A percentile compares a stretch with the other conserved stretches of the same genome.
These are phyloP conservation scores for Cercophora scortea DNA, from an alignment of 495 filamentous ascomycete species.

Conservation along the genomic window DNA sequence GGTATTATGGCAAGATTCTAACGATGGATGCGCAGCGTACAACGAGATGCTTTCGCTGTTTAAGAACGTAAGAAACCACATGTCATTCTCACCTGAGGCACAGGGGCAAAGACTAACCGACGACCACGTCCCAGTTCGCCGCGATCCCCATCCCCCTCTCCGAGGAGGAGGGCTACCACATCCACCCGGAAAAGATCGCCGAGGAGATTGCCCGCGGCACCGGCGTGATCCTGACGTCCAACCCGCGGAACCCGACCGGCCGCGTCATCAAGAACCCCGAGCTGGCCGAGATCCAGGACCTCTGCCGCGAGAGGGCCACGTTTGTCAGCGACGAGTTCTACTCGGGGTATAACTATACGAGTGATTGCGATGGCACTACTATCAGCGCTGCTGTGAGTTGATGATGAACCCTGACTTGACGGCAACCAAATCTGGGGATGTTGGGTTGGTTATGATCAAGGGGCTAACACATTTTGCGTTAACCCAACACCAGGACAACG, in stretches of 20 bases:
- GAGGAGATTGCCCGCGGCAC: slow-evolving; percentile 84
- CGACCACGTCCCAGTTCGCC: slow-evolving; percentile 52
- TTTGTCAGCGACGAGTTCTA: slow-evolving; percentile 97
- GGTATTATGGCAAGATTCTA: neutral
- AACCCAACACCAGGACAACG: slow-evolving; percentile 50
- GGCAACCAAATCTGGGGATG: neutral
- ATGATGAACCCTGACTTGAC: no score
- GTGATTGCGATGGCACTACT: slow-evolving; percentile 78
- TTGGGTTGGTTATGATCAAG: neutral
- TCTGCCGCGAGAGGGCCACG: slow-evolving; percentile 83
- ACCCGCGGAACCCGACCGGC: slow-evolving; percentile 94
- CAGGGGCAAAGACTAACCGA: neutral
- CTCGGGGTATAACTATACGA: slow-evolving; percentile 89
- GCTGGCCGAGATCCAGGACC: slow-evolving; percentile 79
- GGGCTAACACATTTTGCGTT: neutral
- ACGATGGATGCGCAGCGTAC: slow-evolving; percentile 47
- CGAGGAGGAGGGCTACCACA: slow-evolving; percentile 78
- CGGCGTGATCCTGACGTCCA: slow-evolving; percentile 88
- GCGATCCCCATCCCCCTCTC: slow-evolving; percentile 81
- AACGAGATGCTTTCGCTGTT: slow-evolving; percentile 95
- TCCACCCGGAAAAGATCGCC: slow-evolving; percentile 85
- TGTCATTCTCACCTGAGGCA: neutral
- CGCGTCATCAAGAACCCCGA: slow-evolving; percentile 73
- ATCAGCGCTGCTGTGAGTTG: slow-evolving; percentile 62
- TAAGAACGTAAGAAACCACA: slow-evolving; percentile 56